Percentiles rank a stretch among this genome's conserved stretches.
These are phyloP conservation scores for Leishmania arabica DNA, from an alignment of 208 protist species.

Conservation along the genomic window DNA sequence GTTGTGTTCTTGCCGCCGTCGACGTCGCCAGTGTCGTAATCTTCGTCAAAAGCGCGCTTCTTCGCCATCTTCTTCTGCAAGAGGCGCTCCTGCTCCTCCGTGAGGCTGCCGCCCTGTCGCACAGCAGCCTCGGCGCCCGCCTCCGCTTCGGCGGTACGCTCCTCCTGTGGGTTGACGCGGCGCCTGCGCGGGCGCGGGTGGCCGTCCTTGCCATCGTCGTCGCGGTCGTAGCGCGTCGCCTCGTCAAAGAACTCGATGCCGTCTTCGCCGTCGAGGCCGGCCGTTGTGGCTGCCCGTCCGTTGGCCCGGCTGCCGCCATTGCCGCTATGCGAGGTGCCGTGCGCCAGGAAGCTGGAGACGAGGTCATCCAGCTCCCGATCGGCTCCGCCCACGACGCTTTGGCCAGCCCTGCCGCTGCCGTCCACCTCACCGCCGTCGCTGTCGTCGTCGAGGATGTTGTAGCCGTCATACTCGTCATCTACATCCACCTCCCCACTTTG, in stretches of 20 bases:
- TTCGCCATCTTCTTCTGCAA: conserved; percentile 92
- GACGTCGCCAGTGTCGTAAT: conserved; percentile 66
- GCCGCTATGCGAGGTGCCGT: conserved; percentile 13
- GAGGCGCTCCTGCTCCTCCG: conserved; percentile 77
- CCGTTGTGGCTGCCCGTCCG: background rate
- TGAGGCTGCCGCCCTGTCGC: conserved; percentile 47
- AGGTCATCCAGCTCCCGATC: conserved; percentile 50
- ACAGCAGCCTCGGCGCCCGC: conserved; percentile 46
- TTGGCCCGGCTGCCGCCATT: background rate
- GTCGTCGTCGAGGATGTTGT: conserved; percentile 74
- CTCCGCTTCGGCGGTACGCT: conserved; percentile 38
- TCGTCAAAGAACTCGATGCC: conserved; percentile 63
- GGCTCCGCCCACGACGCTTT: conserved; percentile 7
- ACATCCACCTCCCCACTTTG: conserved; percentile 12
- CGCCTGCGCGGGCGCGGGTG: conserved; percentile 8
- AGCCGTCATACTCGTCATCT: conserved; percentile 39
- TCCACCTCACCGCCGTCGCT: conserved; percentile 32
- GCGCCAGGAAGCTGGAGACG: conserved; percentile 50
- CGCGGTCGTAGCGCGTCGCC: conserved; percentile 18
- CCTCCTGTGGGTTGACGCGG: conserved; percentile 27
- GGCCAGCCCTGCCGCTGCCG: conserved; percentile 6
- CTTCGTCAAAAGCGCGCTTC: conserved; percentile 87
- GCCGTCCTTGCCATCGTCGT: conserved; percentile 21
- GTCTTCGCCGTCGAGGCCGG: conserved; percentile 27
- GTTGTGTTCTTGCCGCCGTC: conserved; percentile 72